Evolutionary conservation across 2,329 filamentous ascomycete species (phyloP).

Genomic region (Colletotrichum lini): DNA sequence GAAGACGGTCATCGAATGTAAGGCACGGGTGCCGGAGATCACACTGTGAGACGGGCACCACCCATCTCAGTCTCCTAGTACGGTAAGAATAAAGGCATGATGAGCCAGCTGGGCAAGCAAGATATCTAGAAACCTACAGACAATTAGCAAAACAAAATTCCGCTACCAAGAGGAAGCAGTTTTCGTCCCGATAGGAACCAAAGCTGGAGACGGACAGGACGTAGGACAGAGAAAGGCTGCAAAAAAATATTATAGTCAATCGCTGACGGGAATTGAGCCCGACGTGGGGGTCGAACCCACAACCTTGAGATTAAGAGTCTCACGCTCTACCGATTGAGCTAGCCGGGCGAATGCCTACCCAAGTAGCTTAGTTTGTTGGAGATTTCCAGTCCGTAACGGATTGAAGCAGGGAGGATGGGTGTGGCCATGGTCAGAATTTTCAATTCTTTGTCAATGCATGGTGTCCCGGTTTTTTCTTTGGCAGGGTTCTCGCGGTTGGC

Average conservation of each 20-base stretch:
- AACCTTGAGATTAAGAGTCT: slow-evolving; percentile 77
- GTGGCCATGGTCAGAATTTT: background rate
- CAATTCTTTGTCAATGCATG: background rate
- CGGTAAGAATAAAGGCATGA: background rate
- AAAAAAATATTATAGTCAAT: slow-evolving; percentile 16
- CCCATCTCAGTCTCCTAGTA: too few species aligned
- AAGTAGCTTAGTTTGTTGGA: slow-evolving; percentile 25
- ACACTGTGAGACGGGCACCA: too few species aligned
- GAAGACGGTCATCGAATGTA: slow-evolving; percentile 17
- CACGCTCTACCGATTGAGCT: slow-evolving; percentile 82
- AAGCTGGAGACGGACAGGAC: background rate
- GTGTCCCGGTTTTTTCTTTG: background rate
- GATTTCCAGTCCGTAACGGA: accelerated
- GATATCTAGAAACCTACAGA: accelerated
- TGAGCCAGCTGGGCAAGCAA: too few species aligned
- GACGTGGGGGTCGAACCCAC: slow-evolving; percentile 62
- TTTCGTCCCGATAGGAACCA: background rate
- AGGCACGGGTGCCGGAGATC: slow-evolving; percentile 14
- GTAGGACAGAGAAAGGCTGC: slow-evolving; percentile 5
- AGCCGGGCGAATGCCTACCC: slow-evolving; percentile 60
- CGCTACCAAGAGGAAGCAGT: background rate
- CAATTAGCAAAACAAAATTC: background rate
- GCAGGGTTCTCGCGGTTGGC: background rate
- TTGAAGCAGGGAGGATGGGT: background rate
- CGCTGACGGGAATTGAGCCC: slow-evolving; percentile 41